Conservation (phyloP, 2,329 filamentous ascomycete genomes). For the Colletotrichum lindemuthianum region DNA sequence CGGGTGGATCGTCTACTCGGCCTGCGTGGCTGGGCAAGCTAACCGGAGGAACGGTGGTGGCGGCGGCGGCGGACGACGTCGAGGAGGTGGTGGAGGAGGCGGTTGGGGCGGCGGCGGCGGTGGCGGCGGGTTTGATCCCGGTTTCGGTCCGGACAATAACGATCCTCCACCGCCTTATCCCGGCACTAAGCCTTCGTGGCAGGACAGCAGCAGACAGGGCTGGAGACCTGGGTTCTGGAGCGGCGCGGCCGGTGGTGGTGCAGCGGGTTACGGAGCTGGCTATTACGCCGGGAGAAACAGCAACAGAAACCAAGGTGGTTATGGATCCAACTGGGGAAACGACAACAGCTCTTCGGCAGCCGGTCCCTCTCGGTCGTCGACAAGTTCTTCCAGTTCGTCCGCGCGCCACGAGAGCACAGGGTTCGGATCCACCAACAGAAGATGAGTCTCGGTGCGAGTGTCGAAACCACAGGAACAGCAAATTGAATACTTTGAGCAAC, state of each 20-base stretch:
- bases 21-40: constrained; percentile 47
- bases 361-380: constrained; percentile 49
- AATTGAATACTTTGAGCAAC: constrained; percentile 32
- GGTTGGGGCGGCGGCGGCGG: constrained; percentile 48
- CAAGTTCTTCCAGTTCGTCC: constrained; percentile 54
- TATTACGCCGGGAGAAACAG: constrained; percentile 45
- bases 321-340: constrained; percentile 46
- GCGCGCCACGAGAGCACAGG: constrained; percentile 75
- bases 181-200: constrained; percentile 50
- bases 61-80: constrained; percentile 47
- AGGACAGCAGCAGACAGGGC: constrained; percentile 47
- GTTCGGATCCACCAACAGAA: constrained; percentile 74
- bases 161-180: constrained; percentile 67
- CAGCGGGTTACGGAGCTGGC: constrained; percentile 73
- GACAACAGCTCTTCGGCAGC: constrained; percentile 42
- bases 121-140: constrained; percentile 51
- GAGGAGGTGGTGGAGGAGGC: constrained; percentile 54
- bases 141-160: constrained; percentile 49
- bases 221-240: constrained; percentile 83
- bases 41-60: constrained; percentile 42
- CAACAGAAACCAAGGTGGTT: constrained; percentile 39
- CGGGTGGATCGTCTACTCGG: constrained; percentile 70
- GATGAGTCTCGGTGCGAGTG: constrained; percentile 47
- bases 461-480: neutral
- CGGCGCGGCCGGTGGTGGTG: constrained; percentile 73